These are phyloP conservation scores for Abrus pulchellus DNA, from an alignment of 306 rosid genomes.

Conservation along the genomic window DNA sequence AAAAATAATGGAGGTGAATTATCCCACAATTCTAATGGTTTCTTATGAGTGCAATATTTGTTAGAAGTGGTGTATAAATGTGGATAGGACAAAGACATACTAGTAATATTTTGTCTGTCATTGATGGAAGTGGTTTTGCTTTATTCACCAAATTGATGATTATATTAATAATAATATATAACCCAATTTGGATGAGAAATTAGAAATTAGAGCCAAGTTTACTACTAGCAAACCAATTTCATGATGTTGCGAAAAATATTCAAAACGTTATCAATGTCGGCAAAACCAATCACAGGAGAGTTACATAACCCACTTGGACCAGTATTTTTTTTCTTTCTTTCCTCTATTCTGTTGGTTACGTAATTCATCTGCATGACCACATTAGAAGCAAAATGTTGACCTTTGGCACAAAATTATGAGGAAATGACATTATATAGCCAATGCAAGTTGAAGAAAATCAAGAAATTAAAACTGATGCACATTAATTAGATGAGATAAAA, in stretches of 20 bases:
- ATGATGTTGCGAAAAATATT: neutral
- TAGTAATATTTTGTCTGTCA: conserved; percentile 23
- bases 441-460: conserved; percentile 17
- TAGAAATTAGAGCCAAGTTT: neutral
- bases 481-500: neutral
- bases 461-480: neutral
- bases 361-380: neutral
- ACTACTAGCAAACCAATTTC: conserved; percentile 36
- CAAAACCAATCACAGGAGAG: neutral
- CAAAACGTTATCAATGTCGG: conserved; percentile 14
- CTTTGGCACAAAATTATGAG: neutral
- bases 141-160: conserved; percentile 3
- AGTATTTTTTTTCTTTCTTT: neutral
- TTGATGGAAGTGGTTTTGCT: neutral
- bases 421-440: neutral
- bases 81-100: conserved; percentile 2
- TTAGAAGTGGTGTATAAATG: neutral
- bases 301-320: conserved; percentile 14
- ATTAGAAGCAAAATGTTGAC: conserved; percentile 12
- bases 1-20: neutral
- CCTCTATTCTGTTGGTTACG: neutral
- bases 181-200: neutral
- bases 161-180: conserved; percentile 14
- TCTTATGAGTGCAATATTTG: neutral
- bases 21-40: neutral